Percentiles rank a stretch among this genome's conserved stretches.
phyloP scores from a whole-genome alignment of 805 yeast species.

The Barnettozyma siamensis region DNA sequence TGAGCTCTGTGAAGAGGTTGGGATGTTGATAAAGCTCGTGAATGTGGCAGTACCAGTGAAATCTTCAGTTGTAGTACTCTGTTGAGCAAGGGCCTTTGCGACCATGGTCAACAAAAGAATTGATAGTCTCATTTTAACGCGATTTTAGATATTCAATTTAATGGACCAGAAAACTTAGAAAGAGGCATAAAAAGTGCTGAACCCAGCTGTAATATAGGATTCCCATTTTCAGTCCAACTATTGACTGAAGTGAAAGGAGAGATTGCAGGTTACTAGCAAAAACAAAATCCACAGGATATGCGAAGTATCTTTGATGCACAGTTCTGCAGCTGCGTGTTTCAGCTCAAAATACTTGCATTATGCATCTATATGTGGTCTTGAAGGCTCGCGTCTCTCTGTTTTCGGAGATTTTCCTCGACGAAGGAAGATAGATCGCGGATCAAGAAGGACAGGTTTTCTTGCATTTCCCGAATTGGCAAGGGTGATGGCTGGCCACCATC shows the following conservation, averaged over 20 bases:
- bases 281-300: too few relatives aligned
- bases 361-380: too few relatives aligned
- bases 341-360: too few relatives aligned
- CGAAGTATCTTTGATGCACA: too few relatives aligned
- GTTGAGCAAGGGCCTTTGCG: constrained; percentile 15
- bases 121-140: constrained; percentile 6
- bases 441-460: too few relatives aligned
- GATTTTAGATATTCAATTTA: not conserved
- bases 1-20: constrained; percentile 4
- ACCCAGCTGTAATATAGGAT: constrained; percentile 3
- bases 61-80: constrained; percentile 17
- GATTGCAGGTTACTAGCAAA: constrained; percentile 1
- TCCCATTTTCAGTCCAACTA: not conserved
- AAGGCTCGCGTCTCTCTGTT: too few relatives aligned
- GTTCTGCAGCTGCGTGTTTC: too few relatives aligned
- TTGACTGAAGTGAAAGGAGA: not conserved
- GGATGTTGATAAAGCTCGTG: constrained; percentile 11
- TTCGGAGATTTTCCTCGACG: too few relatives aligned
- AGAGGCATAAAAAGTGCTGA: constrained; percentile 3
- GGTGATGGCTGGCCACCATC: too few relatives aligned
- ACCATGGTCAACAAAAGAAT: constrained; percentile 10
- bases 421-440: too few relatives aligned
- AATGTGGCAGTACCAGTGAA: constrained; percentile 19
- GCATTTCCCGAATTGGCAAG: too few relatives aligned
- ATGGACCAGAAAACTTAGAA: not conserved